Evolutionary conservation across 176 grass and related monocot genomes (phyloP), one percentile per base, ranked within the genome.

Genomic region (Paspalum notatum): DNA sequence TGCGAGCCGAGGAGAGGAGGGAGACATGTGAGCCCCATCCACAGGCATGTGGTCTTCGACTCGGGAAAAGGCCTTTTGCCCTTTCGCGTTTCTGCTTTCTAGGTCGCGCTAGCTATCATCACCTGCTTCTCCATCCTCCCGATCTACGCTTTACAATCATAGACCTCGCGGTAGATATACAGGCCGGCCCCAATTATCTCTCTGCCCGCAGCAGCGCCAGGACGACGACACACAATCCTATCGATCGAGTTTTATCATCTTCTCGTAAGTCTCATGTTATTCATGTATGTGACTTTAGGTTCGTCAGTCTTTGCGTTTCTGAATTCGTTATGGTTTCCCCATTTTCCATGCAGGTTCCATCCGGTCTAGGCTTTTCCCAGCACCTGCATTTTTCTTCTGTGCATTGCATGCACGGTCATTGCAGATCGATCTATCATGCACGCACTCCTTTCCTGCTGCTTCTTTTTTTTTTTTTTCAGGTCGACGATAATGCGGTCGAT

Each of bases 11-110:
- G 51, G 25, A 51, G 75, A 52, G 61, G 50, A 57, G 18, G 42
- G 80, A 78, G 81, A 75, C 71, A 81, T 78, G 78, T 73, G 83
- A 67, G 66, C 53, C 82, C 82, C 84, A 65, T 74, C 61, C 75
- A 80, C 43, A 61, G 38, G 88, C 84, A 90, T 74, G 80, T 68
- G 88, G 80, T 83, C 68, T 78, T 86, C 53, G 46, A 62, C 71
- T 85, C 65, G 64, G 77, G 76, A n/a, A 64, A 79, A 83, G 53
- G 4, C 18, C 64, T 74, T 89, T 24, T 0, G 12, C 86, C 53
- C 61, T 80, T 89, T 70, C 49, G 27, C 64, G 21, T 78, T 81
- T 46, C 77, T 49, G 12, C 77, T 89, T 89, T 89, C 61, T 89
- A 85, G 82, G 82, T 38, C 58, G 71, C 81, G 8, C 68, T 66